Evolutionary conservation across 1,284 basidiomycete genomes (phyloP), one percentile per base, ranked within the genome.

Genomic region (Agroathelia rolfsii): DNA sequence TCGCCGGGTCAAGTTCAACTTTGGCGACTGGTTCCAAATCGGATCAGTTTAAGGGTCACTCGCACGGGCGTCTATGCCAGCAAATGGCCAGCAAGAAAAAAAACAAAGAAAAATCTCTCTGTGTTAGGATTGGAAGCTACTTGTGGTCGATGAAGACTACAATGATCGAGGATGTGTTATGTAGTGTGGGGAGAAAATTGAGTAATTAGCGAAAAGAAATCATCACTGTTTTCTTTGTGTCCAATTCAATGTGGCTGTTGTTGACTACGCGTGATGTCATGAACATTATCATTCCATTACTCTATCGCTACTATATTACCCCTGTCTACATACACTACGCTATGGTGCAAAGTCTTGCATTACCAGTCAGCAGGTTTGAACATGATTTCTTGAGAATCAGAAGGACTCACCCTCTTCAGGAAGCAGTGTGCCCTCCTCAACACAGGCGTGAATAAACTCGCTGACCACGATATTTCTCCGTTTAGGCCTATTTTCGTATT

Each of bases 341-440:
- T n/a, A 27, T 6, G 25, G 25, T 15, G 6, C 25, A 27, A 27
- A 27, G 25, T 27, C 25, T 27, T 6, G n/a, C n/a, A n/a, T 6
- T 7, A 27, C 25, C 5, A 6, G n/a, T 27, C 12, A 27, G n/a
- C n/a, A 15, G 16, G 12, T 27, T n/a, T 27, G 7, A n/a, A 15
- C 25, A n/a, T 6, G 25, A 27, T 7, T 6, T 38, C 13, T 22
- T 23, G 10, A 16, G 21, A 33, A n/a, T n/a, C n/a, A n/a, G n/a
- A 7, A 21, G 8, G 24, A 58, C 66, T 55, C 41, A 76, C 79
- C 78, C 37, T 77, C 80, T 54, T 92, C 88, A 47, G 88, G 76
- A 32, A 90, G 62, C 24, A 90, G 52, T 0, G 84, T 87, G 28
- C 65, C 70, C 50, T 92, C 85, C 12, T 85, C 84, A 18, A 89